These are phyloP conservation scores for Taphrina deformans DNA, from an alignment of 1,139 yeast species.

Conservation along the genomic window DNA sequence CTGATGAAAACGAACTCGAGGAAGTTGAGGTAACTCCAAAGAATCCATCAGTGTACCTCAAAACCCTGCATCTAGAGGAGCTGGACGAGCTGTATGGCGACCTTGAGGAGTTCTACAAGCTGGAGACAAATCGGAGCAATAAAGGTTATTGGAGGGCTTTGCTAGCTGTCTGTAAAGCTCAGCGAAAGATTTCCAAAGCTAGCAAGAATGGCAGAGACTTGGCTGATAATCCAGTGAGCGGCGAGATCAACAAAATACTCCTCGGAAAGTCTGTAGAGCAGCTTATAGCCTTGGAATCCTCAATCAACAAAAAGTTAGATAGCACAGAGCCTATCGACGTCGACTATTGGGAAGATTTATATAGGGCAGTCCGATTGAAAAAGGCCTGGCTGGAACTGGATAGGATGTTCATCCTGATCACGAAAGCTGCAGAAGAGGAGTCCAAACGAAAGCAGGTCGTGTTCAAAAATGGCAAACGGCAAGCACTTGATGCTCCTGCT, in stretches of 20 bases:
- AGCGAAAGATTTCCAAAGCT: conserved; percentile 22
- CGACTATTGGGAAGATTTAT: conserved; percentile 46
- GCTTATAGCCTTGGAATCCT: conserved; percentile 41
- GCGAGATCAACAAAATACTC: conserved; percentile 44
- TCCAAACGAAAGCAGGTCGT: conserved; percentile 21
- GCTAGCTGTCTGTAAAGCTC: conserved; percentile 33
- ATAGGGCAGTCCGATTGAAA: conserved; percentile 41
- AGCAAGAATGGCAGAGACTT: conserved; percentile 7
- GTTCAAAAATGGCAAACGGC: conserved; percentile 16
- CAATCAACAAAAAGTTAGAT: conserved; percentile 41
- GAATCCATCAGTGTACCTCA: conserved; percentile 38
- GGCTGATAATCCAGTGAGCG: conserved; percentile 40
- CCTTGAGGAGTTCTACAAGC: conserved; percentile 39
- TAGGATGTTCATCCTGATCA: conserved; percentile 37
- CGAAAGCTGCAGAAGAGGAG: conserved; percentile 38
- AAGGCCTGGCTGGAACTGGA: conserved; percentile 41
- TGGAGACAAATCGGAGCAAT: conserved; percentile 39
- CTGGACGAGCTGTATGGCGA: conserved; percentile 39
- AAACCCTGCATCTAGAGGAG: conserved; percentile 33
- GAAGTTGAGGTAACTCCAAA: conserved; percentile 41
- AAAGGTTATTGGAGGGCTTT: conserved; percentile 42
- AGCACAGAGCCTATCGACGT: conserved; percentile 42
- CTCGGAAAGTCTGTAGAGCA: conserved; percentile 42
- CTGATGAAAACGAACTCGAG: conserved; percentile 37
- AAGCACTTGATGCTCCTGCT: conserved; percentile 16